Conservation (phyloP, 352 stramenopile species). For the Phytophthora sojae region DNA sequence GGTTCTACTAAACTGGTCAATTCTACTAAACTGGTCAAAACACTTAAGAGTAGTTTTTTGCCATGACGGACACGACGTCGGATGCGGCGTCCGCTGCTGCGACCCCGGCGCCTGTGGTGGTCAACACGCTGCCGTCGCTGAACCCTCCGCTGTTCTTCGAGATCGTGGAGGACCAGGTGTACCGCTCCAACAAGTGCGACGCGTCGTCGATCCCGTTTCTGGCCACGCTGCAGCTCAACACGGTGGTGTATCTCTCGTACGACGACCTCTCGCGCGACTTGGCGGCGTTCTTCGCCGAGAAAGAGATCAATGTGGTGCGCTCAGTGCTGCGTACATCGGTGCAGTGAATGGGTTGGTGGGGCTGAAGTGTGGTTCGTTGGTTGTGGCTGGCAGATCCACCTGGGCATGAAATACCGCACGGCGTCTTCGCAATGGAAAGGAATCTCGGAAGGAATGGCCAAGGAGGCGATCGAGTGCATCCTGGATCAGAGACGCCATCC, state of each 20-base stretch:
- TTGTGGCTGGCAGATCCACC: conserved; percentile 60
- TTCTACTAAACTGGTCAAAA: no score
- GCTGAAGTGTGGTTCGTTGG: conserved; percentile 1
- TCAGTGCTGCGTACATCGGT: not conserved
- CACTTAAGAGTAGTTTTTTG: no score
- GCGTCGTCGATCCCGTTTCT: conserved; percentile 87
- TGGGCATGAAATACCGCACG: conserved; percentile 84
- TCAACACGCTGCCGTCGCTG: conserved; percentile 73
- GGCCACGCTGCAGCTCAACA: conserved; percentile 82
- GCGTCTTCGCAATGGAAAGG: conserved; percentile 69
- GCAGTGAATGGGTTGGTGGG: not conserved
- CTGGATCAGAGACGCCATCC: conserved; percentile 81
- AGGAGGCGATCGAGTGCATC: conserved; percentile 87
- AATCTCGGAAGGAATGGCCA: conserved; percentile 86
- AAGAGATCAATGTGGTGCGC: conserved; percentile 76
- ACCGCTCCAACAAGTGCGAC: conserved; percentile 89
- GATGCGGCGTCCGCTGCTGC: conserved; percentile 17
- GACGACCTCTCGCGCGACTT: conserved; percentile 84
- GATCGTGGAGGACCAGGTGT: conserved; percentile 88
- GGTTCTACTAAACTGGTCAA: no score
- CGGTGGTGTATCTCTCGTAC: conserved; percentile 87
- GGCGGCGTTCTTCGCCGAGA: conserved; percentile 84
- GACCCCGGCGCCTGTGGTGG: conserved; percentile 34
- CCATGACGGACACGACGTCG: conserved; percentile 32
- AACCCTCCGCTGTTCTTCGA: conserved; percentile 90